Percentiles rank a stretch among this genome's conserved stretches.
Conservation (phyloP, 768 basidiomycete species). For the Xanthoconium stramineum region DNA sequence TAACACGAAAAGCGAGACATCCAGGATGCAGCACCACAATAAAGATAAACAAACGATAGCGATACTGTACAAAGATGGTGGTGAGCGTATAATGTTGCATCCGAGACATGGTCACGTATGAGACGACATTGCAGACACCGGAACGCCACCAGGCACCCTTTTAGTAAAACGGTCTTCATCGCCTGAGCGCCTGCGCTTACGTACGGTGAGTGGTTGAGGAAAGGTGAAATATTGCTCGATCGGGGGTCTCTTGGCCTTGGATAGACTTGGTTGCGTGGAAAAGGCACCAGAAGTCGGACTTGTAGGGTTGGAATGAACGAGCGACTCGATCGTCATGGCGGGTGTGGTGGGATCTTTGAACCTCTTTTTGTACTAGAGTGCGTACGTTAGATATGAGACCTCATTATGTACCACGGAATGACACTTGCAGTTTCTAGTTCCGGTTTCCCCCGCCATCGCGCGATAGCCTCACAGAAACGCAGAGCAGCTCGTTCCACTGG, state of each 20-base stretch:
- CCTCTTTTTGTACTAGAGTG: slow-evolving; percentile 56
- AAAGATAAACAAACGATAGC: slow-evolving; percentile 22
- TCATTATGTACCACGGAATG: neutral
- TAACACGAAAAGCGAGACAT: neutral
- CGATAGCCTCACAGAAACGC: slow-evolving; percentile 78
- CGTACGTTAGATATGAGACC: slow-evolving; percentile 26
- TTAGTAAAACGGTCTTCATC: slow-evolving; percentile 28
- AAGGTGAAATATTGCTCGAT: slow-evolving; percentile 40
- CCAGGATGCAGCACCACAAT: neutral
- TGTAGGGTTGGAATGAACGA: slow-evolving; percentile 68
- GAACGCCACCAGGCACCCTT: slow-evolving; percentile 16
- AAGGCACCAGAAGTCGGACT: slow-evolving; percentile 45
- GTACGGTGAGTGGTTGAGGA: slow-evolving; percentile 16
- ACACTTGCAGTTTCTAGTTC: slow-evolving; percentile 69
- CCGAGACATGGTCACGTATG: slow-evolving; percentile 11
- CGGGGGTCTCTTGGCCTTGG: slow-evolving; percentile 29
- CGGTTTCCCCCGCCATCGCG: slow-evolving; percentile 80
- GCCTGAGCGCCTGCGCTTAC: slow-evolving; percentile 29
- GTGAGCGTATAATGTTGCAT: neutral
- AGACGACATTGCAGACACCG: neutral
- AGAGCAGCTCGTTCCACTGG: slow-evolving; percentile 76
- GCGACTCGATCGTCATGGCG: slow-evolving; percentile 59
- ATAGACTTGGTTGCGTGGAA: slow-evolving; percentile 11
- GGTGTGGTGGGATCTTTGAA: slow-evolving; percentile 30
- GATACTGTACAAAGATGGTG: slow-evolving; percentile 25